Conservation (phyloP, 1,284 basidiomycete genomes). For the Cryptococcus wingfieldii region DNA sequence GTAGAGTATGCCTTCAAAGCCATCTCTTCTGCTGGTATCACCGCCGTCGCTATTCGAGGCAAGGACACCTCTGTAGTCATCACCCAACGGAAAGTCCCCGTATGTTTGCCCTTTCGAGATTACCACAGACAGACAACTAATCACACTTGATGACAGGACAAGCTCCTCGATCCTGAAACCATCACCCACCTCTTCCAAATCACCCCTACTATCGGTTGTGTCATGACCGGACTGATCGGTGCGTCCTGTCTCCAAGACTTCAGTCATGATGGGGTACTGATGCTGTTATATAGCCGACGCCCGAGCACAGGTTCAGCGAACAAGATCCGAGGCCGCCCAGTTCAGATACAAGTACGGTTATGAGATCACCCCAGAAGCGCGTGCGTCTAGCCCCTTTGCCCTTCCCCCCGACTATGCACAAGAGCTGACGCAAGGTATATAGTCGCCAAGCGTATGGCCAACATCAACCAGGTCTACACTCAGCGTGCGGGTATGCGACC, state of each 20-base stretch:
- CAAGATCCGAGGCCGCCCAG: conserved; percentile 84
- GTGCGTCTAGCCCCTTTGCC: conserved; percentile 23
- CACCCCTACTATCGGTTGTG: conserved; percentile 93
- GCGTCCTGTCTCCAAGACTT: conserved; percentile 21
- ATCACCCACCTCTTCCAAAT: conserved; percentile 96
- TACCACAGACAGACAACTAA: background rate
- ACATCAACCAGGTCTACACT: conserved; percentile 99
- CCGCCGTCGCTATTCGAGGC: conserved; percentile 85
- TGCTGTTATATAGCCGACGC: conserved; percentile 69
- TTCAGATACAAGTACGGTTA: conserved; percentile 98
- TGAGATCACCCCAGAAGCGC: conserved; percentile 91
- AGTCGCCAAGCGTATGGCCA: conserved; percentile 87
- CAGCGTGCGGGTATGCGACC: conserved; percentile 97
- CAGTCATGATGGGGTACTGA: background rate
- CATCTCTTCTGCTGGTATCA: conserved; percentile 93
- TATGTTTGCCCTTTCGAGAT: conserved; percentile 46
- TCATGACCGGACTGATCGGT: conserved; percentile 95
- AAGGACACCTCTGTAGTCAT: conserved; percentile 93
- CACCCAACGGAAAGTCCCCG: conserved; percentile 97
- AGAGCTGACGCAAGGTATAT: conserved; percentile 1
- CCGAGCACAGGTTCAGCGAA: conserved; percentile 80
- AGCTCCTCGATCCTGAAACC: conserved; percentile 90
- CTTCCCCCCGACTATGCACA: too few relatives aligned
- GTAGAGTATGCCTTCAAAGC: conserved; percentile 99
- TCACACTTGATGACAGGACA: conserved; percentile 63